phyloP scores from a whole-genome alignment of 1,139 yeast species.

The Sugiyamaella castrensis region DNA sequence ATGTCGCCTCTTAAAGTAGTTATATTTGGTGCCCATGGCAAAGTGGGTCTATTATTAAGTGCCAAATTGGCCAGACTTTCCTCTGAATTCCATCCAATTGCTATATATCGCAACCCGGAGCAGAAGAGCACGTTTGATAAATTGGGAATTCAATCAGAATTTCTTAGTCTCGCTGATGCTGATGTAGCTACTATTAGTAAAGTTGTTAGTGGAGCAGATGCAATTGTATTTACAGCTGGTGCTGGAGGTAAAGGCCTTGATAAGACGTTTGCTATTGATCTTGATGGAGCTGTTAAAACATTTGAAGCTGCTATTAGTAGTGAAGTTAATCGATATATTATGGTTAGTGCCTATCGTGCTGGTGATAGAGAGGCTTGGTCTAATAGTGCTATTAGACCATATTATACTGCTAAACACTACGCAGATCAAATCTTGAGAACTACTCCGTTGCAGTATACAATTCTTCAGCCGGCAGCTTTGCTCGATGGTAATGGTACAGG shows the following conservation, averaged over 20 bases:
- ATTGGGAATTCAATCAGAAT: slow-evolving; percentile 41
- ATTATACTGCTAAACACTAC: slow-evolving; percentile 54
- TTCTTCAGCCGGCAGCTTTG: slow-evolving; percentile 50
- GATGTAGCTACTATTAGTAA: slow-evolving; percentile 42
- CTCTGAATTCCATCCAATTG: slow-evolving; percentile 43
- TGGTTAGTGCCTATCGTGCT: slow-evolving; percentile 58
- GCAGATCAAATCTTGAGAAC: slow-evolving; percentile 50
- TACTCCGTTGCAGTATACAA: slow-evolving; percentile 49
- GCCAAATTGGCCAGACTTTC: slow-evolving; percentile 32
- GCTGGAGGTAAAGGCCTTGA: slow-evolving; percentile 53
- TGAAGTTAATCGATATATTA: slow-evolving; percentile 47
- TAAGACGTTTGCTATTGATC: slow-evolving; percentile 52
- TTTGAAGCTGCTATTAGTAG: slow-evolving; percentile 54
- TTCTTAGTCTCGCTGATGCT: slow-evolving; percentile 42
- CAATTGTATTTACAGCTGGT: slow-evolving; percentile 62
- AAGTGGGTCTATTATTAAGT: slow-evolving; percentile 49
- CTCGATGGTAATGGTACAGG: slow-evolving; percentile 45
- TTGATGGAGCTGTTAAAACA: slow-evolving; percentile 60
- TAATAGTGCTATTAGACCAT: slow-evolving; percentile 39
- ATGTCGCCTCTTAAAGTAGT: slow-evolving; percentile 35
- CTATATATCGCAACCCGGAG: slow-evolving; percentile 49
- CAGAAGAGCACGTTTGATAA: slow-evolving; percentile 43
- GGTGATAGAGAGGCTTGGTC: slow-evolving; percentile 45
- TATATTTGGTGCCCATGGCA: slow-evolving; percentile 63
- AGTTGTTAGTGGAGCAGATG: slow-evolving; percentile 45